phyloP scores from a whole-genome alignment of 2,329 filamentous ascomycete species.

The Cyphellophora europaea region DNA sequence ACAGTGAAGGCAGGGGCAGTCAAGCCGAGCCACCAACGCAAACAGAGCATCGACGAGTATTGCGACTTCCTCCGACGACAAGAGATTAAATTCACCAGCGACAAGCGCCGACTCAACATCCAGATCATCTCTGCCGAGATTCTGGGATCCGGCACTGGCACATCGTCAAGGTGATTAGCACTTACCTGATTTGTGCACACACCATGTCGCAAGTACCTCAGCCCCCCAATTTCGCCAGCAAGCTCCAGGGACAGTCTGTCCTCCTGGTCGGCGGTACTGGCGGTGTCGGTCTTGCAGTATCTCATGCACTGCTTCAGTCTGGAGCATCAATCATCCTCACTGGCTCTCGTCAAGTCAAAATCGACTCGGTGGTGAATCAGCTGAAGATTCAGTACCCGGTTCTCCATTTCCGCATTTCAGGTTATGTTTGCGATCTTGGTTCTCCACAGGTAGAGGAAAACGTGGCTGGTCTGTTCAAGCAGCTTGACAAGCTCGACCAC shows the following conservation, averaged over 20 bases:
- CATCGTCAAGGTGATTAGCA: not conserved
- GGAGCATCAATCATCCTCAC: slow-evolving; percentile 50
- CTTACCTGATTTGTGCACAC: not conserved
- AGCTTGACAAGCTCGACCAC: slow-evolving; percentile 37
- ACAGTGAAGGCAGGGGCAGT: not conserved
- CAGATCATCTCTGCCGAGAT: too few species aligned
- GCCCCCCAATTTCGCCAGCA: slow-evolving; percentile 18
- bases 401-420: slow-evolving; percentile 27
- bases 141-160: too few species aligned
- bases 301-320: slow-evolving; percentile 47
- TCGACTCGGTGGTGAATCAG: slow-evolving; percentile 37
- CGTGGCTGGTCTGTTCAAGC: slow-evolving; percentile 34
- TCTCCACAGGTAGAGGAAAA: slow-evolving; percentile 38
- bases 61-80: not conserved
- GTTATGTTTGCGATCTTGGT: slow-evolving; percentile 40
- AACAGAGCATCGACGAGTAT: not conserved
- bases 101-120: too few species aligned
- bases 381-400: slow-evolving; percentile 37
- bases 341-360: slow-evolving; percentile 44
- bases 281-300: slow-evolving; percentile 54
- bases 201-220: slow-evolving; percentile 19
- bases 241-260: slow-evolving; percentile 25
- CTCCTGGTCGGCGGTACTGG: slow-evolving; percentile 56
- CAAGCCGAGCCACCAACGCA: not conserved
- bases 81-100: not conserved